Conservation (phyloP, 2,329 filamentous ascomycete species). For the Seiridium cupressi region DNA sequence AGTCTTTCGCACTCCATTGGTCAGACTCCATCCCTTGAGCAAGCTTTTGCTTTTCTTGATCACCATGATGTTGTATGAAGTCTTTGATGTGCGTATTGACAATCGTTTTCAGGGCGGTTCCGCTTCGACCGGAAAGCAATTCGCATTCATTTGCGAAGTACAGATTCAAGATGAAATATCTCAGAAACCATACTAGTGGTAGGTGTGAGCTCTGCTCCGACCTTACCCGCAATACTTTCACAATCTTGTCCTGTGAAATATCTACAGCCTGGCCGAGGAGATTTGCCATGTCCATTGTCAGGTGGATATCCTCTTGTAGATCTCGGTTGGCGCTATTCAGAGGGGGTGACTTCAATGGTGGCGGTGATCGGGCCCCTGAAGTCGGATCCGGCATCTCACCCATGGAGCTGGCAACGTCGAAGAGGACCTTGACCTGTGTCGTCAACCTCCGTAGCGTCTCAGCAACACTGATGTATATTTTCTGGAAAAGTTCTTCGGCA, state of each 20-base stretch:
- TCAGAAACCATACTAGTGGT: conserved; percentile 67
- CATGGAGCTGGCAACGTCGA: conserved; percentile 85
- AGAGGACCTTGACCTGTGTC: conserved; percentile 89
- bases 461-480: conserved; percentile 82
- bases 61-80: conserved; percentile 71
- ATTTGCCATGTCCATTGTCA: conserved; percentile 73
- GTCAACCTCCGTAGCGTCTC: conserved; percentile 83
- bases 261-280: conserved; percentile 79
- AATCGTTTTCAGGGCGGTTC: conserved; percentile 71
- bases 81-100: conserved; percentile 81
- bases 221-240: conserved; percentile 74
- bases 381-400: conserved; percentile 36
- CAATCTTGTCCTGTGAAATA: conserved; percentile 72
- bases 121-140: conserved; percentile 76
- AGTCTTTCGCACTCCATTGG: conserved; percentile 77
- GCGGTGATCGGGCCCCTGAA: conserved; percentile 43
- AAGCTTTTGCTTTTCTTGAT: conserved; percentile 70
- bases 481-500: conserved; percentile 77
- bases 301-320: conserved; percentile 72
- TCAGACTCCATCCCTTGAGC: conserved; percentile 78
- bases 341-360: conserved; percentile 44
- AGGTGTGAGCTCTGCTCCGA: conserved; percentile 70
- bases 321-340: conserved; percentile 48
- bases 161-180: conserved; percentile 80
- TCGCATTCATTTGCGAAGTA: conserved; percentile 87